Conservation (phyloP, 2,329 filamentous ascomycete species). For the Penicillium rolfsii region DNA sequence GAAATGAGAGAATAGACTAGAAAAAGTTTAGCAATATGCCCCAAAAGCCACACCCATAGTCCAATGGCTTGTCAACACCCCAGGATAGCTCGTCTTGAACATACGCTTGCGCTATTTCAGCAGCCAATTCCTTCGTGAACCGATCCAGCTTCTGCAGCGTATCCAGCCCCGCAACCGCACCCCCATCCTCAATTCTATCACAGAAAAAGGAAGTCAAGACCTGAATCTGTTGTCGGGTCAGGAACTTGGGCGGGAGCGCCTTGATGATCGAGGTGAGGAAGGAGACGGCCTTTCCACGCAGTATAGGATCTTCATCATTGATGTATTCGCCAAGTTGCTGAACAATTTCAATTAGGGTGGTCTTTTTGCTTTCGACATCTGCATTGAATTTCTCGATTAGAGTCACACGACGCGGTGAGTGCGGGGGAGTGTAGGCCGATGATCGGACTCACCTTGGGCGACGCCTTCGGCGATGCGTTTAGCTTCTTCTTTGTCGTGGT, state of each 20-base stretch:
- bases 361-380: slow-evolving; percentile 63
- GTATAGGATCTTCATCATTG: slow-evolving; percentile 65
- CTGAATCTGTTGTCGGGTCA: slow-evolving; percentile 64
- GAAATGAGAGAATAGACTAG: slow-evolving; percentile 55
- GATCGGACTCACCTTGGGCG: slow-evolving; percentile 45
- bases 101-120: slow-evolving; percentile 57
- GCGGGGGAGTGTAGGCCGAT: slow-evolving; percentile 15
- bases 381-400: slow-evolving; percentile 14
- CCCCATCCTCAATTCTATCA: slow-evolving; percentile 65
- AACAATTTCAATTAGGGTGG: slow-evolving; percentile 64
- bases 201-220: slow-evolving; percentile 68
- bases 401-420: slow-evolving; percentile 14
- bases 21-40: slow-evolving; percentile 20
- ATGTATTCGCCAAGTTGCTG: slow-evolving; percentile 68
- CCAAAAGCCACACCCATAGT: background rate
- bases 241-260: slow-evolving; percentile 56
- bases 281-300: slow-evolving; percentile 61
- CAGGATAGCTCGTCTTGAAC: slow-evolving; percentile 27
- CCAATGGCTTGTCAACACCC: background rate
- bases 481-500: slow-evolving; percentile 52
- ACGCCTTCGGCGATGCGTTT: slow-evolving; percentile 48
- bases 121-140: slow-evolving; percentile 61
- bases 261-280: slow-evolving; percentile 50
- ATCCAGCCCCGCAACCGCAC: slow-evolving; percentile 61
- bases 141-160: slow-evolving; percentile 63